These are phyloP conservation scores for Euphorbia tirucalli DNA, from an alignment of 345 rosid genomes.

Conservation along the genomic window DNA sequence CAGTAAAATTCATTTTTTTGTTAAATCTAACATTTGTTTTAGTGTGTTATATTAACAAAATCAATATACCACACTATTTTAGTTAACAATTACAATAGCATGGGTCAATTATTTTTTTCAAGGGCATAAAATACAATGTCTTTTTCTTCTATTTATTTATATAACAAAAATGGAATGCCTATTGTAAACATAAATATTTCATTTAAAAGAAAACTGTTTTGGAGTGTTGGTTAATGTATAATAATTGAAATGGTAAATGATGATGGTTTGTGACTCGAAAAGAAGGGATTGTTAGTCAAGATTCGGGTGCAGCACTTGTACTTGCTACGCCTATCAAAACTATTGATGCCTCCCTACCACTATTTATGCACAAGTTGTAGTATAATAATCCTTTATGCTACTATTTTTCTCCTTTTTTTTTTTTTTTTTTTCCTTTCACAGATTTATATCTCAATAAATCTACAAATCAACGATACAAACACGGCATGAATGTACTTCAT, in stretches of 20 bases:
- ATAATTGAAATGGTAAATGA: neutral
- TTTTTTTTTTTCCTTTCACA: neutral
- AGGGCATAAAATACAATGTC: too few relatives aligned
- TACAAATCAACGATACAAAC: neutral
- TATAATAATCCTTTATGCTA: too few relatives aligned
- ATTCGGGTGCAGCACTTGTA: neutral
- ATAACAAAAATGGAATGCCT: too few relatives aligned
- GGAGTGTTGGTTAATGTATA: neutral
- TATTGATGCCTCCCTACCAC: too few relatives aligned
- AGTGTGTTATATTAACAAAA: too few relatives aligned
- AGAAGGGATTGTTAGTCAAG: neutral
- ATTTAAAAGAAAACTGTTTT: too few relatives aligned
- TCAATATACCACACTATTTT: too few relatives aligned
- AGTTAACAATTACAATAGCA: constrained; percentile 14
- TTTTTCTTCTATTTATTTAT: neutral
- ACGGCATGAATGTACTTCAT: neutral
- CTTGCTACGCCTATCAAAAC: constrained; percentile 1
- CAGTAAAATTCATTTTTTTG: too few relatives aligned
- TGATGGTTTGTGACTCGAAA: neutral
- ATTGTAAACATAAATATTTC: too few relatives aligned
- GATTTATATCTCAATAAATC: too few relatives aligned
- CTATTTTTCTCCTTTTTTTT: neutral
- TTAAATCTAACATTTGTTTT: too few relatives aligned
- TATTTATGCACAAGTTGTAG: too few relatives aligned
- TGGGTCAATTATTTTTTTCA: neutral